Evolutionary conservation across 1,139 yeast genomes (phyloP).

Genomic region (Yamadazyma buinensis): DNA sequence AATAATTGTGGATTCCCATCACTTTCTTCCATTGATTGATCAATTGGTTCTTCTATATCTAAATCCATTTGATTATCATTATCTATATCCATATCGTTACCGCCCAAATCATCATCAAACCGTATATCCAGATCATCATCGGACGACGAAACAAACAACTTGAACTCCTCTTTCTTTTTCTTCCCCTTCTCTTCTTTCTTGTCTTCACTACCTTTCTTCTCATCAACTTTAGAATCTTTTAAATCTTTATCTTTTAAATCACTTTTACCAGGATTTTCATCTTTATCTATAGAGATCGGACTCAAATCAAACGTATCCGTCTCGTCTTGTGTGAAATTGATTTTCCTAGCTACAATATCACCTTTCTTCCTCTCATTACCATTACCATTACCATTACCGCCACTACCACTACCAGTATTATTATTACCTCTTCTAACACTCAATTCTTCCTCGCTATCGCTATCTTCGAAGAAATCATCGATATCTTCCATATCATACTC

Average conservation of each 20-base stretch:
- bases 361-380: not conserved
- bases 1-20: not conserved
- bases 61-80: slow-evolving; percentile 1
- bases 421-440: not conserved
- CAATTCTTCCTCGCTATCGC: slow-evolving; percentile 26
- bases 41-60: not conserved
- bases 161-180: not conserved
- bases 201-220: not conserved
- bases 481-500: slow-evolving; percentile 75
- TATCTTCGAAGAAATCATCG: slow-evolving; percentile 63
- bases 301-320: slow-evolving; percentile 33
- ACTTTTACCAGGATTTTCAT: not conserved
- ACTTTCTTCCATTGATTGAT: not conserved
- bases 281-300: slow-evolving; percentile 19
- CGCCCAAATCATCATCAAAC: slow-evolving; percentile 9
- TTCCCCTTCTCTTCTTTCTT: not conserved
- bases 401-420: not conserved
- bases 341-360: slow-evolving; percentile 24
- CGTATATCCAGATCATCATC: slow-evolving; percentile 5
- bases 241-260: not conserved
- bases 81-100: slow-evolving; percentile 10
- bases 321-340: slow-evolving; percentile 37
- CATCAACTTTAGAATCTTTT: not conserved
- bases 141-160: slow-evolving; percentile 5
- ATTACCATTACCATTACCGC: not conserved